These are phyloP conservation scores for Haplosporangium sp. DNA, from an alignment of 371 early-diverging fungal species.

Conservation along the genomic window DNA sequence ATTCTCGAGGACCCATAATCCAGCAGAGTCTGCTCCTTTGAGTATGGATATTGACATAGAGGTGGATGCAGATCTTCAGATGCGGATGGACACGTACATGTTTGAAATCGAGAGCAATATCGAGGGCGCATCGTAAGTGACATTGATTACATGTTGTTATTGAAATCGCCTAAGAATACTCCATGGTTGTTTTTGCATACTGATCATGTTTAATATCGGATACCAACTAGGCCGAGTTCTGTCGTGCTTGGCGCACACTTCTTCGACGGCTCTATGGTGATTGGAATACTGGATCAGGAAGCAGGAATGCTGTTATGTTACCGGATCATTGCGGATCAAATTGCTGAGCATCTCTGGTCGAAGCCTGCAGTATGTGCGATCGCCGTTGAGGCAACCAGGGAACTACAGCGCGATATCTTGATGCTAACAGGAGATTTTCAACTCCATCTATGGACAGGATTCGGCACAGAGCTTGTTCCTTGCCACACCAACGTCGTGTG, in stretches of 20 bases:
- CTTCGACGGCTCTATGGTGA: constrained; percentile 35
- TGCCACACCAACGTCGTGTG: constrained; percentile 20
- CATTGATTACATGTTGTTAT: no score
- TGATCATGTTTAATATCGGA: no score
- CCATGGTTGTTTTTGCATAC: not conserved
- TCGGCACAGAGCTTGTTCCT: constrained; percentile 26
- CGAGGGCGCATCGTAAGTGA: constrained; percentile 35
- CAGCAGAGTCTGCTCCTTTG: constrained; percentile 14
- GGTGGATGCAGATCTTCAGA: constrained; percentile 19
- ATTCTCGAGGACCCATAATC: constrained; percentile 12
- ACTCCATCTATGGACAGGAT: constrained; percentile 58
- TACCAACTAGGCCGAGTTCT: constrained; percentile 15
- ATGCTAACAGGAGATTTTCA: constrained; percentile 28
- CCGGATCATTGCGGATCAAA: constrained; percentile 21
- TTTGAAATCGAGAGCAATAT: constrained; percentile 54
- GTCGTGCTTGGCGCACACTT: constrained; percentile 18
- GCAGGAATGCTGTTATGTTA: constrained; percentile 29
- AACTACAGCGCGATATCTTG: constrained; percentile 55
- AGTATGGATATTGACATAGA: constrained; percentile 17
- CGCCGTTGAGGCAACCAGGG: constrained; percentile 60
- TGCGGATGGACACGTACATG: constrained; percentile 48
- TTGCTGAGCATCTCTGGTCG: constrained; percentile 37
- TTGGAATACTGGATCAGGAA: constrained; percentile 57
- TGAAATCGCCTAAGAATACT: not conserved
- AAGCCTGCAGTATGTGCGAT: constrained; percentile 55